Base-by-base conservation (phyloP, 345 rosid genomes). In the Clausena lansium region DNA sequence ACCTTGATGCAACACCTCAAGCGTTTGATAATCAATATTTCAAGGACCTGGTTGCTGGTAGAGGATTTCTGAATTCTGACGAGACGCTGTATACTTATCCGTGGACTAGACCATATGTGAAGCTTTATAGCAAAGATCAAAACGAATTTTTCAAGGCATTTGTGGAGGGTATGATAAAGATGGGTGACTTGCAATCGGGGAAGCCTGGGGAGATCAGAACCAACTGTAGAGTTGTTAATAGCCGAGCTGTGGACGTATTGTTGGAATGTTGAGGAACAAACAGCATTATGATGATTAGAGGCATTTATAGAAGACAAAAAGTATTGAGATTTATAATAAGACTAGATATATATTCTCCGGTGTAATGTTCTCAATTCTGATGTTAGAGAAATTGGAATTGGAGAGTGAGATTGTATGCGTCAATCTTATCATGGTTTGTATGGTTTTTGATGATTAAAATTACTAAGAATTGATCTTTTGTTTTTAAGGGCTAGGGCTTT, bases 11-110 rank as follows among this genome's bases (percentile, higher is more conserved):
- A 33, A 96, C 99, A 0, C 91, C 98, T 0, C 39, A 6, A 0
- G 17, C 57, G 54, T 94, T 96, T 38, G 98, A 94, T 69, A 96
- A 94, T 64, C 88, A 80, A 75, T 96, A 96, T 63, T 96, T 94
- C 83, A 92, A 88, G 78, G 98, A 91, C 77, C 81, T 96, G 92
- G 97, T 87, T 27, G 87, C 86, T 1, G 91, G 97, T 45, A 90
- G 89, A 84, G 98, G 98, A 35, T 94, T 97, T 77, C 83, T 97
- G 2, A 97, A 97, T 75, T 97, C 99, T 20, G 99, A 97, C 64
- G 81, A 97, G 84, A 97, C 94, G 2, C 83, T 94, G 45, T 92
- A 81, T 76, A 91, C 98, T 2, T 84, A 9, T 27, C 68, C 81
- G 19, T 80, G 36, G 80, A 97, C 98, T 11, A 88, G 90, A 57